A percentile compares a stretch with the other conserved stretches of the same genome.
phyloP scores from a whole-genome alignment of 371 early-diverging fungal genomes.

The Chytridium lagenaria region DNA sequence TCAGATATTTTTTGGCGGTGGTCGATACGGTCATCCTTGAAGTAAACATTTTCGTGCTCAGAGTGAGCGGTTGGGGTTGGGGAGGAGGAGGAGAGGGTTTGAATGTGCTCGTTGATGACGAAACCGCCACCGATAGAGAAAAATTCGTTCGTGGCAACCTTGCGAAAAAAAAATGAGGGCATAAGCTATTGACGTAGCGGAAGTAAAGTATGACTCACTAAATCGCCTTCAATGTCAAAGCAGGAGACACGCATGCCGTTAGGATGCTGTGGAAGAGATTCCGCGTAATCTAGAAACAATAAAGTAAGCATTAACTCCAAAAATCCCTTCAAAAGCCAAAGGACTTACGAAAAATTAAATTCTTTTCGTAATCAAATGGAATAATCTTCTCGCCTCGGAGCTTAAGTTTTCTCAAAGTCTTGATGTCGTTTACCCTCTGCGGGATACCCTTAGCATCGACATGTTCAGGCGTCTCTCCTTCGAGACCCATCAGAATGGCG shows the following conservation, averaged over 20 bases:
- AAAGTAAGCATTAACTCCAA: not conserved
- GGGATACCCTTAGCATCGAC: conserved; percentile 84
- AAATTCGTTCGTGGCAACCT: conserved; percentile 92
- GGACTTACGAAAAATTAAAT: conserved; percentile 76
- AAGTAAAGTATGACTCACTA: conserved; percentile 27
- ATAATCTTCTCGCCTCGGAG: conserved; percentile 80
- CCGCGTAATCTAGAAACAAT: conserved; percentile 62
- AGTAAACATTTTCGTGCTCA: conserved; percentile 79
- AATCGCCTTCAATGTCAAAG: conserved; percentile 73
- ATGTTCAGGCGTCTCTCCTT: conserved; percentile 91
- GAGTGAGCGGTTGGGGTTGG: not conserved
- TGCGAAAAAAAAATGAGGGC: conserved; percentile 42
- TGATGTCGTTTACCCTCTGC: conserved; percentile 76
- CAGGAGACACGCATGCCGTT: conserved; percentile 95
- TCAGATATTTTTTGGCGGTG: conserved; percentile 23
- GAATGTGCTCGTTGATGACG: conserved; percentile 89
- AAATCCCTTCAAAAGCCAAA: too few species aligned
- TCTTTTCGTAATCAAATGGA: conserved; percentile 79
- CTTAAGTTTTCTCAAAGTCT: conserved; percentile 68
- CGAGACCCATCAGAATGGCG: conserved; percentile 75
- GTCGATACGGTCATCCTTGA: conserved; percentile 58
- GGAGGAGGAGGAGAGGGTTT: conserved; percentile 44
- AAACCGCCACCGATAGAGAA: conserved; percentile 96
- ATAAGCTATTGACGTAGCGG: conserved; percentile 14
- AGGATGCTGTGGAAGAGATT: conserved; percentile 91